phyloP scores from a whole-genome alignment of 306 rosid species.

The Cajanus cajan region DNA sequence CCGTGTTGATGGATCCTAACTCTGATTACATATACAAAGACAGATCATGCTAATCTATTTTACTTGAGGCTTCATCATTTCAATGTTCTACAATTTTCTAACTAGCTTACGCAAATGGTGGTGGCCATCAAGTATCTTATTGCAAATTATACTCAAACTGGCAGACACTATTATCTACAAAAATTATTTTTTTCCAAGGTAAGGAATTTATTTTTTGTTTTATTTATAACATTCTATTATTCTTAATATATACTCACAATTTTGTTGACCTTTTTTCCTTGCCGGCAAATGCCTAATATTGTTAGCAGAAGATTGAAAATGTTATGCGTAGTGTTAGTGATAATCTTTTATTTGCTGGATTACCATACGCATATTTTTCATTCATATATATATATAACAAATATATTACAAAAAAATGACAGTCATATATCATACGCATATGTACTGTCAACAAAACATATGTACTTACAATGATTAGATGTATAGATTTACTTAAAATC shows the following conservation, averaged over 20 bases:
- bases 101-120: background rate
- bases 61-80: background rate
- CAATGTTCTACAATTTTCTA: background rate
- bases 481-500: no score
- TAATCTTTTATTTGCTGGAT: no score
- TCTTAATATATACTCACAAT: background rate
- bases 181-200: background rate
- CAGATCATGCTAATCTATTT: background rate
- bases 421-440: no score
- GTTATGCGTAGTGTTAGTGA: no score
- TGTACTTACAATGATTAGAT: no score
- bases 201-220: background rate
- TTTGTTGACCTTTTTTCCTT: no score
- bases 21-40: background rate
- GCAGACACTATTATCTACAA: background rate
- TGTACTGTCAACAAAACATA: no score
- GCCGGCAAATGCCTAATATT: background rate
- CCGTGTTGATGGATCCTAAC: background rate
- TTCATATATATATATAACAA: no score
- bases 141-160: background rate
- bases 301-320: background rate
- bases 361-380: no score
- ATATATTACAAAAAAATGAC: no score
- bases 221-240: background rate
- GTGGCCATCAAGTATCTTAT: background rate